Evolutionary conservation across 768 basidiomycete species (phyloP), one percentile per base, ranked within the genome.

Genomic region (Mycena leptocephala): DNA sequence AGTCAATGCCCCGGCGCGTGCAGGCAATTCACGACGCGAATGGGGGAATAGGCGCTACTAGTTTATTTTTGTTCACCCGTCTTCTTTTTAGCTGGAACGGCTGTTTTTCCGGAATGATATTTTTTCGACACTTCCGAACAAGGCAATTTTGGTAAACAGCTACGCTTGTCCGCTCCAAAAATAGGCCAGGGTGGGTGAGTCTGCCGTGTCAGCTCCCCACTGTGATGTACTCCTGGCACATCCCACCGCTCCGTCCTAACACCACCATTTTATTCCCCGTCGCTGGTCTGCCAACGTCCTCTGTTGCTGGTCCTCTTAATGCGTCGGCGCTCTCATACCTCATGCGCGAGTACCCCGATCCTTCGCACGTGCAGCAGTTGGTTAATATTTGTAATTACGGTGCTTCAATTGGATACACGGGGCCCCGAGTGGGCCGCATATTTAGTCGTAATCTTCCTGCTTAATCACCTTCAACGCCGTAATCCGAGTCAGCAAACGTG

Each of bases 1-100:
- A 63, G 10, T 78, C 72, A 11, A 68, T 77, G 66, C 76, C 76
- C 43, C 24, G 76, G 5, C 58, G 55, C 64, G 66, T 70, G n/a
- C 28, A 30, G 58, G 72, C 76, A 53, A 46, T 77, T 3, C 30
- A 69, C n/a, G 58, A 68, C 18, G 71, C 76, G 35, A 48, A 56
- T 20, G 76, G 76, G 13, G 35, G 56, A 64, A 41, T 55, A 74
- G 72, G 2, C 64, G 55, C 24, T 77, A 77, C 55, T 77, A 77
- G 51, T 37, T 53, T 14, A n/a, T 67, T 53, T 67, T 53, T 46
- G 43, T 46, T 20, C 43, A 46, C 16, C 18, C 22, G 43, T 46
- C 16, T 6, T 46, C 6, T 46, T 18, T 46, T 20, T 16, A 14
- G 20, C 16, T 46, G 7, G 18, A 46, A 46, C 18, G 16, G 43